Base-by-base conservation (phyloP, 345 rosid species). In the Eucalyptus tenuipes region DNA sequence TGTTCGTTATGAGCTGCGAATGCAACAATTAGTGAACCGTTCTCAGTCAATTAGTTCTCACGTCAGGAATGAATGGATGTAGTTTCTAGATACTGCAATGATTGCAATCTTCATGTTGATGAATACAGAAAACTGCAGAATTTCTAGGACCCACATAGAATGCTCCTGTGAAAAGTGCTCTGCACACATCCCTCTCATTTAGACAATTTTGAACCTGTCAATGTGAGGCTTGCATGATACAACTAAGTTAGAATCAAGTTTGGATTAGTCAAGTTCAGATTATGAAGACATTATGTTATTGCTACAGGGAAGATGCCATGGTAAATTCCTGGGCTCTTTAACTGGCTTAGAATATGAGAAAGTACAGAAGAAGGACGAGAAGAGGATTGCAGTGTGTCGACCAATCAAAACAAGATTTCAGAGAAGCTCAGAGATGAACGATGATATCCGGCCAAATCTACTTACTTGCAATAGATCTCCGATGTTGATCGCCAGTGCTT, bases 381-480 rank as follows among this genome's bases (percentile, higher is more conserved):
- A 84, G 52, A 47, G 50, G 31, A 31, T 24, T 3, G 0, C 4
- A 29, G 27, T 40, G 25, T 81, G 25, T 81, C 15, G 8, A 40
- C 49, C 25, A 27, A 29, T 81, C 86, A 37, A 20, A 82, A 24
- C 31, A 82, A 8, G 1, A 7, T 40, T 44, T 48, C 3, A 82
- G 25, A 37, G 13, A 24, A n/a, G 4, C 16, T 44, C 25, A 11
- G 50, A 82, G 25, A 82, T 37, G 86, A 44, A 20, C 49, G 20
- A 48, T 40, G 86, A n/a, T 29, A 44, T 24, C 3, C 17, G n/a
- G 31, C 45, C 29, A 87, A 79, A 44, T 68, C 93, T 87, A 57
- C 94, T 87, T 91, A 61, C 95, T 94, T 94, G 96, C 1, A 92
- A 88, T 89, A 95, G 91, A 81, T 95, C 94, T 24, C 95, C 96